phyloP scores from a whole-genome alignment of 2,329 filamentous ascomycete species.

The Aspergillus ochraceoroseus region DNA sequence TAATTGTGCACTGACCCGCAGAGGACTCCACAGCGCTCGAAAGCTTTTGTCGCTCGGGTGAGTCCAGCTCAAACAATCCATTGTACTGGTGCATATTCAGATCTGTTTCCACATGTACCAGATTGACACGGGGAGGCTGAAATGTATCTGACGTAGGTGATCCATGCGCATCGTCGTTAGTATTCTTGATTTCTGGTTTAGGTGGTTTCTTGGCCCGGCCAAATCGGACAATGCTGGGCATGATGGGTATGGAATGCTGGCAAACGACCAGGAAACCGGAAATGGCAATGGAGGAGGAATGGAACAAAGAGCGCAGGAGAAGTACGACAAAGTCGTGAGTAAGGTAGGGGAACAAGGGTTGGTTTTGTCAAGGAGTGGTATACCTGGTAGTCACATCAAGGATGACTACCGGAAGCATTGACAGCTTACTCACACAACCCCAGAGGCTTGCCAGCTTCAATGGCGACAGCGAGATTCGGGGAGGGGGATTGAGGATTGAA shows the following conservation, averaged over 20 bases:
- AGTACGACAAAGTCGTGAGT: conserved; percentile 1
- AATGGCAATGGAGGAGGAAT: conserved; percentile 9
- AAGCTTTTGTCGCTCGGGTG: conserved; percentile 26
- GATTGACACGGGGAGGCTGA: conserved; percentile 35
- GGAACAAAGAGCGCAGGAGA: neutral
- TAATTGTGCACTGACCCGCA: conserved; percentile 23
- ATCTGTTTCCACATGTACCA: conserved; percentile 40
- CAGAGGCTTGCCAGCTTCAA: neutral
- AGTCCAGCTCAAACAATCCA: conserved; percentile 33
- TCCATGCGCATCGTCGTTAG: conserved; percentile 27
- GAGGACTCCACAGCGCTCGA: conserved; percentile 19
- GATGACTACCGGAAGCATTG: neutral
- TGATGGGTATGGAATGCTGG: conserved; percentile 16
- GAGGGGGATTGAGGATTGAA: neutral
- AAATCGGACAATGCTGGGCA: conserved; percentile 30
- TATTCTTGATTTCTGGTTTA: conserved; percentile 21
- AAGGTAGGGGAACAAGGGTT: neutral
- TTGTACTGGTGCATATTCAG: conserved; percentile 44
- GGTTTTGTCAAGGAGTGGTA: neutral
- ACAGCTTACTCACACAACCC: conserved; percentile 3
- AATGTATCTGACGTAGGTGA: conserved; percentile 21
- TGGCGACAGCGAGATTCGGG: neutral
- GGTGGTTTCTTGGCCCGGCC: conserved; percentile 29
- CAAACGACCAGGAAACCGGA: conserved; percentile 7
- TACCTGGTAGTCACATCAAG: conserved; percentile 4